These are phyloP conservation scores for Apophysomyces variabilis DNA, from an alignment of 371 early-diverging fungal species.

Conservation along the genomic window DNA sequence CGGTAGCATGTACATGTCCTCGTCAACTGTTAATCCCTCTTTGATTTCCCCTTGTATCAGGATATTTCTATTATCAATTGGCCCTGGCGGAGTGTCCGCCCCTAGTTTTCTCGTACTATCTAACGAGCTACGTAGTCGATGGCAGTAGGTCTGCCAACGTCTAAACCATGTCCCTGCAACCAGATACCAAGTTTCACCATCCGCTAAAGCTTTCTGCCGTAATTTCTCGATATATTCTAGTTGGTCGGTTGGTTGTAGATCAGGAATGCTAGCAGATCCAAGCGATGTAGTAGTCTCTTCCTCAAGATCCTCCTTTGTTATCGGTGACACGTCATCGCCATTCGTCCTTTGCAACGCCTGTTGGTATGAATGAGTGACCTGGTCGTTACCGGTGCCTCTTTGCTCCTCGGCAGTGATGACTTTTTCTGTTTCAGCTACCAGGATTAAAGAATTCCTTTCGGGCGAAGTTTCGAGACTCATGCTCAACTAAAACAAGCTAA, in stretches of 20 bases:
- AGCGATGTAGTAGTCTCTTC: neutral
- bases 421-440: no score
- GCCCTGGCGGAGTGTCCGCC: slow-evolving; percentile 19
- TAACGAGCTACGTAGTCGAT: slow-evolving; percentile 17
- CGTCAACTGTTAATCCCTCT: slow-evolving; percentile 13
- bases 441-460: no score
- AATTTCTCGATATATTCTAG: slow-evolving; percentile 17
- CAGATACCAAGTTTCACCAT: slow-evolving; percentile 25
- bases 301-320: no score
- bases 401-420: no score
- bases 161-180: slow-evolving; percentile 20
- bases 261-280: slow-evolving; percentile 14
- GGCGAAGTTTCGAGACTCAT: no score
- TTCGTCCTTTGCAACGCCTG: neutral
- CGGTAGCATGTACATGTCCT: slow-evolving; percentile 20
- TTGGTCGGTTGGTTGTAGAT: slow-evolving; percentile 20
- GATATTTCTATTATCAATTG: slow-evolving; percentile 18
- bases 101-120: slow-evolving; percentile 18
- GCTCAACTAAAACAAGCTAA: no score
- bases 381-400: no score
- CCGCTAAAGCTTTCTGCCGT: slow-evolving; percentile 11
- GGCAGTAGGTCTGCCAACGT: slow-evolving; percentile 22
- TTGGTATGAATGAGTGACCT: neutral
- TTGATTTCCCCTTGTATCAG: slow-evolving; percentile 13
- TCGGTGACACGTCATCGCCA: neutral